A percentile compares a stretch with the other conserved stretches of the same genome.
Conservation (phyloP, 768 basidiomycete species). For the Kwoniella bestiolae region DNA sequence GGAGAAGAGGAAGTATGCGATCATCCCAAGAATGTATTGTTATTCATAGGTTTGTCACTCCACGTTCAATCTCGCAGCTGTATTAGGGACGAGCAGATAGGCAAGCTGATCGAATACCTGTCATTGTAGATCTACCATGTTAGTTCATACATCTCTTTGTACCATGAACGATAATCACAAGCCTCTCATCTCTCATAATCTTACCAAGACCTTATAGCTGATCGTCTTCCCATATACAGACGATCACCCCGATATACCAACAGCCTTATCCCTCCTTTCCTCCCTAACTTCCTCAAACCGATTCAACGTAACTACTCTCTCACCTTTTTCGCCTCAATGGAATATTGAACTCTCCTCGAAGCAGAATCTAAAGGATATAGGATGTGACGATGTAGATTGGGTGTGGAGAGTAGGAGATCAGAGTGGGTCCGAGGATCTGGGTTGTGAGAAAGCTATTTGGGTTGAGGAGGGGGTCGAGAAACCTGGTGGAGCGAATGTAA, state of each 20-base stretch:
- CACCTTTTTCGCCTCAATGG: constrained; percentile 24
- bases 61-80: neutral
- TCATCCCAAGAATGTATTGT: constrained; percentile 17
- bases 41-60: constrained; percentile 15
- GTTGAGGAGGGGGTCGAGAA: constrained; percentile 1
- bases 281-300: neutral
- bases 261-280: constrained; percentile 1
- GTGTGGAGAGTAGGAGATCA: constrained; percentile 30
- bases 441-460: constrained; percentile 16
- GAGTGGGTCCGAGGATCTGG: neutral
- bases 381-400: constrained; percentile 20
- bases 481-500: constrained; percentile 11
- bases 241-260: constrained; percentile 8
- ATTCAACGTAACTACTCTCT: constrained; percentile 16
- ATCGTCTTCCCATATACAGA: constrained; percentile 1
- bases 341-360: neutral
- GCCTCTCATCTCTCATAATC: neutral
- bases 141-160: neutral
- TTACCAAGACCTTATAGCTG: no score
- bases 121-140: constrained; percentile 32
- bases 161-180: neutral
- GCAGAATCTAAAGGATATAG: constrained; percentile 10
- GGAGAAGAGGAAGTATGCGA: constrained; percentile 20
- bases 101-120: neutral
- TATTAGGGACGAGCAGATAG: neutral